Evolutionary conservation across 2,329 filamentous ascomycete species (phyloP).

Genomic region (Aureobasidium uvarum): DNA sequence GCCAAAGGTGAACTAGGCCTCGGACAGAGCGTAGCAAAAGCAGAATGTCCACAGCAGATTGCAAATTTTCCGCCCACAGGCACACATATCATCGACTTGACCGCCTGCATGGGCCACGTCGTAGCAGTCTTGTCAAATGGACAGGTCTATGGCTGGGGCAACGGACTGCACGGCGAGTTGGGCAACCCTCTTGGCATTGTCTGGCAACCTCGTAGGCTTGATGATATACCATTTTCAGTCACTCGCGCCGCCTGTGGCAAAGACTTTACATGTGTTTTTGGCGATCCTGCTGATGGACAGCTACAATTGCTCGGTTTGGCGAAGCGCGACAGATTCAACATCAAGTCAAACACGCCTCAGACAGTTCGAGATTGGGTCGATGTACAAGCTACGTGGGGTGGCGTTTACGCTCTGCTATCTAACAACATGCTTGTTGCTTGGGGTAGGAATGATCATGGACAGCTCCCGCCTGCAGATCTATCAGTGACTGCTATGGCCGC

Average conservation of each 20-base stretch:
- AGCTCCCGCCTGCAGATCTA: conserved; percentile 65
- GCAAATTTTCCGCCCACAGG: conserved; percentile 62
- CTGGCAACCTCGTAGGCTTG: conserved; percentile 61
- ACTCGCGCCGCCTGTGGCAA: conserved; percentile 71
- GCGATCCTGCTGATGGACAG: conserved; percentile 54
- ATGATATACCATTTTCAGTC: conserved; percentile 60
- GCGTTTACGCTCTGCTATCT: conserved; percentile 66
- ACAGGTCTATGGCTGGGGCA: conserved; percentile 84
- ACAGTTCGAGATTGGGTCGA: conserved; percentile 60
- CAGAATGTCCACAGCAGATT: conserved; percentile 49
- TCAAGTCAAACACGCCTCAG: conserved; percentile 49
- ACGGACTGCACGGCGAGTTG: conserved; percentile 79
- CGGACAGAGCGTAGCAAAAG: conserved; percentile 42
- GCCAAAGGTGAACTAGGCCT: conserved; percentile 71
- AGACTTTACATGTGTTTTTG: conserved; percentile 77
- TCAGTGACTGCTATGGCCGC: conserved; percentile 67
- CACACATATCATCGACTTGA: conserved; percentile 61
- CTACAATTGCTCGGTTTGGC: conserved; percentile 69
- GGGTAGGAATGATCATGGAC: conserved; percentile 83
- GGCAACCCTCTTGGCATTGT: conserved; percentile 58
- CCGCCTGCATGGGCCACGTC: conserved; percentile 75
- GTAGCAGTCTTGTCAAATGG: conserved; percentile 72
- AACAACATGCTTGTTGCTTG: conserved; percentile 66
- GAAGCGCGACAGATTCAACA: conserved; percentile 65
- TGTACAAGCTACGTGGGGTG: conserved; percentile 78